Conservation (phyloP, 108 stramenopile genomes). For the Nitzschia palea region DNA sequence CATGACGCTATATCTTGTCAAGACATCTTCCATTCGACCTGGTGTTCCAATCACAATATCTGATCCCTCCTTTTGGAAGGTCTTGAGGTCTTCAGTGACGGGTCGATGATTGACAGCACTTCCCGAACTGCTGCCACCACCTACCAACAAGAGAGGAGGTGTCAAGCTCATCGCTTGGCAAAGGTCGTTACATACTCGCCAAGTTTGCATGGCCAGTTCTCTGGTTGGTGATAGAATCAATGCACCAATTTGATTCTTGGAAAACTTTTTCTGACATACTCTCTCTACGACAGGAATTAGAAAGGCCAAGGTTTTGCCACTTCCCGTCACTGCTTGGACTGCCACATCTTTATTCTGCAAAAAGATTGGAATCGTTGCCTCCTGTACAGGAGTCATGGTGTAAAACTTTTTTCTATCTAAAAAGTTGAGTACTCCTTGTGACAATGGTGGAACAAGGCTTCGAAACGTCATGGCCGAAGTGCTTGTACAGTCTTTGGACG, state of each 20-base stretch:
- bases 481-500: no score
- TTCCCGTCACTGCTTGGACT: conserved; percentile 96
- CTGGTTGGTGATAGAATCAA: conserved; percentile 93
- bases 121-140: conserved; percentile 49
- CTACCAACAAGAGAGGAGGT: conserved; percentile 73
- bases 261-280: conserved; percentile 54
- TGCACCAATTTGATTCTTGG: conserved; percentile 66
- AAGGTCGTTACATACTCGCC: conserved; percentile 63
- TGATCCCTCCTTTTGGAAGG: conserved; percentile 62
- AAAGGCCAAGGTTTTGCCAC: conserved; percentile 98
- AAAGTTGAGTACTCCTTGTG: conserved; percentile 56
- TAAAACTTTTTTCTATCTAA: conserved; percentile 68
- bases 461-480: conserved; percentile 29
- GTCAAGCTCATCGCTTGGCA: conserved; percentile 48
- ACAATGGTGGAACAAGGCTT: conserved; percentile 40
- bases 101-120: conserved; percentile 47
- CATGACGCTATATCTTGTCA: conserved; percentile 78
- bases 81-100: conserved; percentile 76
- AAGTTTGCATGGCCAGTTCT: conserved; percentile 94
- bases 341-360: conserved; percentile 95
- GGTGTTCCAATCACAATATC: conserved; percentile 96
- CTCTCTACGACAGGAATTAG: conserved; percentile 92
- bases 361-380: conserved; percentile 94
- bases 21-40: conserved; percentile 92
- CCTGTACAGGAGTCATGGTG: conserved; percentile 90